Evolutionary conservation across 768 basidiomycete species (phyloP).

Genomic region (Tricholoma hemisulphureum): DNA sequence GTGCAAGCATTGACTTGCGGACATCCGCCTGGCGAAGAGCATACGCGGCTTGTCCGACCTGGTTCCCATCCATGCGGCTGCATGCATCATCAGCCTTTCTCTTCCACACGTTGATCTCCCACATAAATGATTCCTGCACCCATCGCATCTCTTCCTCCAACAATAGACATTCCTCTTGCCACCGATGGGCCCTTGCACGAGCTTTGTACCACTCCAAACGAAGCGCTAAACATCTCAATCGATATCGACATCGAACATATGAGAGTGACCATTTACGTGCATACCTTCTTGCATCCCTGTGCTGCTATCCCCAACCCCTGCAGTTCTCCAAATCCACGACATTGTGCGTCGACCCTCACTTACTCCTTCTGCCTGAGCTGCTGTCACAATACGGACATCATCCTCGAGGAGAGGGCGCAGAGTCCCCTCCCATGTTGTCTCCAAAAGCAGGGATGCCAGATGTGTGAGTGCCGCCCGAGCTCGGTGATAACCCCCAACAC

Average conservation of each 20-base stretch:
- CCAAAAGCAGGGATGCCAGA: not conserved
- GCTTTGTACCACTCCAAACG: constrained; percentile 1
- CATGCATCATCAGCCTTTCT: not conserved
- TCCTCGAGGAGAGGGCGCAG: not conserved
- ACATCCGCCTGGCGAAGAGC: not conserved
- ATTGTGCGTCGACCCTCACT: too few relatives aligned
- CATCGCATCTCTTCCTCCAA: constrained; percentile 4
- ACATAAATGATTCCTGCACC: constrained; percentile 1
- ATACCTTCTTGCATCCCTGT: not conserved
- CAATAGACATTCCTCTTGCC: constrained; percentile 6
- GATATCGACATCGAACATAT: not conserved
- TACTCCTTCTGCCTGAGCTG: too few relatives aligned
- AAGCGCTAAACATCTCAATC: not conserved
- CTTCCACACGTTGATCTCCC: constrained; percentile 1
- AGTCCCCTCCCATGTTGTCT: not conserved
- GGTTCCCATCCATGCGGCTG: not conserved
- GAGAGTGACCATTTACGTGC: not conserved
- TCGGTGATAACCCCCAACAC: not conserved
- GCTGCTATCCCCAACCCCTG: not conserved
- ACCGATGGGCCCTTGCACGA: constrained; percentile 2
- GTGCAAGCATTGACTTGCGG: not conserved
- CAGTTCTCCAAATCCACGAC: not conserved
- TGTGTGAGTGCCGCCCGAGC: not conserved
- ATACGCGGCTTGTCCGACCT: not conserved
- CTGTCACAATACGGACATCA: not conserved